Conservation (phyloP, 106 monocot species). For the Platanthera zijinensis region DNA sequence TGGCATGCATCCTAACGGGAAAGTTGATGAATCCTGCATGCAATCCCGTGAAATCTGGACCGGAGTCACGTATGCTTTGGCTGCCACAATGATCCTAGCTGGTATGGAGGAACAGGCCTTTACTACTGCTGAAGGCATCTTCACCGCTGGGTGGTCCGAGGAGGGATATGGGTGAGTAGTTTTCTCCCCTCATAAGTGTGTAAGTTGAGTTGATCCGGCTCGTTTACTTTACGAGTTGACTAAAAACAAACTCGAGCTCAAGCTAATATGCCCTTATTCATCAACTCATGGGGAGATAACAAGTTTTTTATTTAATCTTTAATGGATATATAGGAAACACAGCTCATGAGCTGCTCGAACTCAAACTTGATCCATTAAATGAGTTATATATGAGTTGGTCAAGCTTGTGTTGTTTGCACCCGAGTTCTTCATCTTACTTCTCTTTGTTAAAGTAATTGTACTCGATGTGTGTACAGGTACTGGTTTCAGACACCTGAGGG, state of each 20-base stretch:
- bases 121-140: conserved; percentile 88
- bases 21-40: conserved; percentile 88
- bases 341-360: no score
- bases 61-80: conserved; percentile 83
- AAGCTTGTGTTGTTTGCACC: no score
- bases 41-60: conserved; percentile 98
- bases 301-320: neutral
- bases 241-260: no score
- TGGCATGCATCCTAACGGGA: conserved; percentile 90
- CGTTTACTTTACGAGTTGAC: no score
- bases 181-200: neutral
- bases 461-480: conserved; percentile 34
- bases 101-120: conserved; percentile 91
- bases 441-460: no score
- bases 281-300: neutral
- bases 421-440: no score
- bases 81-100: conserved; percentile 86
- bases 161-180: conserved; percentile 85
- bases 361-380: no score
- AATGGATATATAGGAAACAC: no score
- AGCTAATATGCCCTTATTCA: no score
- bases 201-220: no score
- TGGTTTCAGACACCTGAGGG: conserved; percentile 98
- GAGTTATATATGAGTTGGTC: no score
- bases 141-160: conserved; percentile 87